Base-by-base conservation (phyloP, 2,329 filamentous ascomycete species). In the Colletotrichum sp. region DNA sequence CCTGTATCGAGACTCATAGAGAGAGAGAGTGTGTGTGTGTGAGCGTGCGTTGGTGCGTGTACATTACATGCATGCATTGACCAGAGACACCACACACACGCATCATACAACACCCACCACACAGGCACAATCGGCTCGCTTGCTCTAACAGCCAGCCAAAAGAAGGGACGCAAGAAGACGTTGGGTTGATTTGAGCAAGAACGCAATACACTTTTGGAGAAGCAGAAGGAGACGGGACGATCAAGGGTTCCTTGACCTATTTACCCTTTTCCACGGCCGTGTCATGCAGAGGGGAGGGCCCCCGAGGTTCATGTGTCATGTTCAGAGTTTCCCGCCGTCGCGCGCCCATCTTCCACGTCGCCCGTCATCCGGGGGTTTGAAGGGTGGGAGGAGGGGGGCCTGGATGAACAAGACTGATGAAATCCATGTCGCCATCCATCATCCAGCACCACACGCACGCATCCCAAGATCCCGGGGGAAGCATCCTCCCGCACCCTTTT, bases 301-400 rank as follows among this genome's bases (percentile, higher is more conserved):
- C 43, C 59, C 74, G 64, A 65, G 24, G 57, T 69, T 73, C 65
- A 52, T 73, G 74, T 69, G 70, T 73, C 74, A 73, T 52, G 74
- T 75, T 48, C 13, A 71, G 70, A 73, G 32, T 73, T 65, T 75
- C 57, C 30, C 13, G 66, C 66, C 28, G 43, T 48, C 66, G 52
- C 66, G 32, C 52, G 32, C 32, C 66, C 66, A 68, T 57, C 52
- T 68, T 24, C 21, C 3, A 28, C n/a, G n/a, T 66, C 52, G 10
- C 52, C 52, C 48, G 52, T 60, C 52, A 59, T 60, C 66, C 61
- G 61, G 61, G 34, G 61, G 60, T 48, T 48, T 48, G 34, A 32
- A 34, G 3, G 59, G 18, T 21, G 18, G 32, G 28, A 32, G 59
- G 26, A 60, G 26, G 57, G 21, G 43, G 43, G 43, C 43, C 43